Conservation (phyloP, 208 protist genomes). For the Wallacemonas sp. region DNA sequence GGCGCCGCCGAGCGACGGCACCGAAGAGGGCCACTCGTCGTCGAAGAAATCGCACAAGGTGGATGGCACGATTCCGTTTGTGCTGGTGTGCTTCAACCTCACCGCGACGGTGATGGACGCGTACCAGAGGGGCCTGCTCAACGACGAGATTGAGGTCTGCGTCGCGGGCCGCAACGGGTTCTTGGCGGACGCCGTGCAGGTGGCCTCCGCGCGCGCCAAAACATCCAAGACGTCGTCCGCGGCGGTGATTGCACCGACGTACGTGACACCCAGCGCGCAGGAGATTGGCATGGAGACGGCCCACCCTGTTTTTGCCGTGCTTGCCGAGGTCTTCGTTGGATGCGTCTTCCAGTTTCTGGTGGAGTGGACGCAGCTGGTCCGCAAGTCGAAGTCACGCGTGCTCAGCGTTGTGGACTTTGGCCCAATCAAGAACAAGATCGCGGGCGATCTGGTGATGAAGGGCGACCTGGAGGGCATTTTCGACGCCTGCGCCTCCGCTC, state of each 20-base stretch:
- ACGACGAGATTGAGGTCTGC: conserved; percentile 17
- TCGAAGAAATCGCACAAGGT: neutral
- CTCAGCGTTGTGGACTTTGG: conserved; percentile 43
- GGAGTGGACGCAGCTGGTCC: conserved; percentile 31
- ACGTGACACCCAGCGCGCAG: neutral
- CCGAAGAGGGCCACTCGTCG: neutral
- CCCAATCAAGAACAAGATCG: conserved; percentile 29
- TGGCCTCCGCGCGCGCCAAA: conserved; percentile 7
- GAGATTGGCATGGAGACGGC: neutral
- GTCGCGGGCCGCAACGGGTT: conserved; percentile 2
- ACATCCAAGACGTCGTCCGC: conserved; percentile 10
- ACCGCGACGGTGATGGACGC: conserved; percentile 57
- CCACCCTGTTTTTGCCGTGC: conserved; percentile 30
- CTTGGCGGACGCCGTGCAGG: neutral
- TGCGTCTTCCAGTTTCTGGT: conserved; percentile 41
- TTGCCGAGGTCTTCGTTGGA: conserved; percentile 44
- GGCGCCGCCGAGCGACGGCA: neutral
- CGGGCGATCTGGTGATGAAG: conserved; percentile 27
- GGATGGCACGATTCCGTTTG: conserved; percentile 57
- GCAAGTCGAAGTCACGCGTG: conserved; percentile 18
- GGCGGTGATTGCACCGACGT: conserved; percentile 4
- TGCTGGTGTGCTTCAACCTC: conserved; percentile 78
- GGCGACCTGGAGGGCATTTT: conserved; percentile 8
- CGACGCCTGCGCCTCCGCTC: conserved; percentile 6
- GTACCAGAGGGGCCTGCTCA: conserved; percentile 29